Base-by-base conservation (phyloP, 805 yeast genomes). In the Ogataea henricii region DNA sequence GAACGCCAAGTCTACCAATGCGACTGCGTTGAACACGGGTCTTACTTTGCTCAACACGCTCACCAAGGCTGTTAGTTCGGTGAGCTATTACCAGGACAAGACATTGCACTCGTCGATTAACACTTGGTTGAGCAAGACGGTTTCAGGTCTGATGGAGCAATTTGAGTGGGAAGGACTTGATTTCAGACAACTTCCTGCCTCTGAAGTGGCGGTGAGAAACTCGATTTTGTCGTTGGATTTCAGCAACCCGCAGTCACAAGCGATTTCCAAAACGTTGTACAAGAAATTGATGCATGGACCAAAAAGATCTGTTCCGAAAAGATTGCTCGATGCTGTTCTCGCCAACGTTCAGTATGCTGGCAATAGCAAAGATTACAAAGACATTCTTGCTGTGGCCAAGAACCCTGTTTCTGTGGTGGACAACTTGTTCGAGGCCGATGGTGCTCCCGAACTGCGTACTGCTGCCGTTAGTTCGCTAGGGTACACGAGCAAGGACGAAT, bases 401-500 rank as follows among this genome's bases (percentile, higher is more conserved):
- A 73, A 73, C 47, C 71, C 83, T 6, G 70, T 74, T 37, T 71
- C 72, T 2, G 73, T 80, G 4, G 67, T 68, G 9, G 66, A 65
- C 9, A 69, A 75, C 50, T 60, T 77, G 4, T 34, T 49, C 2
- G 56, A 58, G 26, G 35, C 49, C 3, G 47, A 51, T 12, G 43
- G 49, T 21, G 45, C 45, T 2, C 54, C 60, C 10, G 78, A 78
- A 14, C 62, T 84, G 22, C 85, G 82, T 60, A 74, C 79, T 3
- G 70, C 75, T 6, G 85, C 87, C 0, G 64, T 84, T 5, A 70
- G 77, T 30, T 72, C 85, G 3, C 63, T 85, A 14, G 81, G 85
- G 0, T 82, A 73, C 56, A 71, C 73, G 18, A 55, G 64, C 9
- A 72, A 74, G 40, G 63, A 60, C 7, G 79, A 77, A 13, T 61